Evolutionary conservation across 257 asterid genomes (phyloP).

Genomic region (Eustoma russellianum): DNA sequence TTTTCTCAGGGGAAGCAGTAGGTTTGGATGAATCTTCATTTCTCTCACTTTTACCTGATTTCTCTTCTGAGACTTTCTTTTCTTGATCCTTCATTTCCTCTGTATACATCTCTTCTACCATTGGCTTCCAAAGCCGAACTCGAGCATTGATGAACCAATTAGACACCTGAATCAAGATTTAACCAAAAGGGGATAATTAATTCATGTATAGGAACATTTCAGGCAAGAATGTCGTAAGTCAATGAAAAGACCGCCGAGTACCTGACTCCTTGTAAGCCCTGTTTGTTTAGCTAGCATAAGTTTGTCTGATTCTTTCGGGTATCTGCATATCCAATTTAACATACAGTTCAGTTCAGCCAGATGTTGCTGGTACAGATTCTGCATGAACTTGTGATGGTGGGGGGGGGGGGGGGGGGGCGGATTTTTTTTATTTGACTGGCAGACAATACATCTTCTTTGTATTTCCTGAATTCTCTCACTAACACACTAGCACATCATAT

Average conservation of each 20-base stretch:
- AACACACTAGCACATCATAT: too few relatives aligned
- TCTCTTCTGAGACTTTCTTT: constrained; percentile 48
- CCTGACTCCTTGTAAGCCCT: constrained; percentile 98
- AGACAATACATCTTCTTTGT: too few relatives aligned
- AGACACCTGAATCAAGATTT: constrained; percentile 49
- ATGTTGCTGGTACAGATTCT: too few relatives aligned
- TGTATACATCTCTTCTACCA: constrained; percentile 95
- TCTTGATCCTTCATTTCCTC: constrained; percentile 87
- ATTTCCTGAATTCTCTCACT: too few relatives aligned
- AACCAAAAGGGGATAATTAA: not conserved
- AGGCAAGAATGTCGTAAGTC: too few relatives aligned
- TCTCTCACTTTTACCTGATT: constrained; percentile 31
- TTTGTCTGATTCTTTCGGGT: constrained; percentile 96
- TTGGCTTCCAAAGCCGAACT: constrained; percentile 97
- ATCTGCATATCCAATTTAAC: constrained; percentile 29
- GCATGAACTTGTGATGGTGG: too few relatives aligned
- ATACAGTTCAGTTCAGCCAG: not conserved
- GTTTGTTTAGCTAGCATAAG: constrained; percentile 94
- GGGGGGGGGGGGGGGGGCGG: too few relatives aligned
- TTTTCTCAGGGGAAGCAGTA: constrained; percentile 26
- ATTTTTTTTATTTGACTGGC: too few relatives aligned
- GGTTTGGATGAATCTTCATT: constrained; percentile 47
- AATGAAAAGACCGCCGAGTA: constrained; percentile 8
- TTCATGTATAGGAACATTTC: too few relatives aligned
- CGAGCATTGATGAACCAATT: constrained; percentile 99